Percentiles rank a stretch among this genome's conserved stretches.
These are phyloP conservation scores for Pyrenula aspistea DNA, from an alignment of 495 filamentous ascomycete genomes.

Conservation along the genomic window DNA sequence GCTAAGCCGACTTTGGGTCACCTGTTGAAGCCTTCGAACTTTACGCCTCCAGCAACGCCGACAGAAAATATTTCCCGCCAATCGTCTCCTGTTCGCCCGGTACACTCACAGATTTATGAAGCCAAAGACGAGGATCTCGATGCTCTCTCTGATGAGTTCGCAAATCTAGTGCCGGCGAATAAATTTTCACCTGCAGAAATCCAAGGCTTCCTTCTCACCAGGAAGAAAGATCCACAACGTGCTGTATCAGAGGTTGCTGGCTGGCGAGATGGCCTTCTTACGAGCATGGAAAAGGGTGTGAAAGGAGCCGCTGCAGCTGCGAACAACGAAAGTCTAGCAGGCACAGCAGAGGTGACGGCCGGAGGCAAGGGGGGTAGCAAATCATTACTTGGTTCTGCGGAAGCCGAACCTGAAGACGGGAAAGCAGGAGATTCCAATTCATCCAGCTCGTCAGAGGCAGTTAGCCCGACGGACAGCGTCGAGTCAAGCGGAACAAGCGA, in stretches of 20 bases:
- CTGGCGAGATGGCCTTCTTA: slow-evolving; percentile 25
- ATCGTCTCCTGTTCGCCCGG: neutral
- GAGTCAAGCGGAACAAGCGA: neutral
- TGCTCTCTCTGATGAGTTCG: slow-evolving; percentile 37
- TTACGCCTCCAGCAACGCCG: neutral
- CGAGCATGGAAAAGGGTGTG: neutral
- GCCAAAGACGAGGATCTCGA: slow-evolving; percentile 15
- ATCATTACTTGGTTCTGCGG: neutral
- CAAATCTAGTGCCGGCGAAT: slow-evolving; percentile 31
- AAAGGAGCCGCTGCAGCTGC: neutral
- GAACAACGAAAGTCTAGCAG: neutral
- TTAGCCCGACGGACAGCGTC: neutral
- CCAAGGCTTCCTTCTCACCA: slow-evolving; percentile 49
- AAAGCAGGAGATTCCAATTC: neutral
- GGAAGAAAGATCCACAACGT: slow-evolving; percentile 40
- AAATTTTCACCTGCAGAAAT: slow-evolving; percentile 53
- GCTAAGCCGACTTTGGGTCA: neutral
- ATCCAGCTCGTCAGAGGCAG: neutral
- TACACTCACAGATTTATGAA: neutral
- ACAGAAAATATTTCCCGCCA: neutral
- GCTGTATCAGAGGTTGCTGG: slow-evolving; percentile 40
- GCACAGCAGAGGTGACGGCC: neutral
- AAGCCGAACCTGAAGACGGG: neutral
- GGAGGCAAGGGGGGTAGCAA: neutral
- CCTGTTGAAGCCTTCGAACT: neutral